Base-by-base conservation (phyloP, 2,329 filamentous ascomycete genomes). In the Basipetospora chlamydospora region DNA sequence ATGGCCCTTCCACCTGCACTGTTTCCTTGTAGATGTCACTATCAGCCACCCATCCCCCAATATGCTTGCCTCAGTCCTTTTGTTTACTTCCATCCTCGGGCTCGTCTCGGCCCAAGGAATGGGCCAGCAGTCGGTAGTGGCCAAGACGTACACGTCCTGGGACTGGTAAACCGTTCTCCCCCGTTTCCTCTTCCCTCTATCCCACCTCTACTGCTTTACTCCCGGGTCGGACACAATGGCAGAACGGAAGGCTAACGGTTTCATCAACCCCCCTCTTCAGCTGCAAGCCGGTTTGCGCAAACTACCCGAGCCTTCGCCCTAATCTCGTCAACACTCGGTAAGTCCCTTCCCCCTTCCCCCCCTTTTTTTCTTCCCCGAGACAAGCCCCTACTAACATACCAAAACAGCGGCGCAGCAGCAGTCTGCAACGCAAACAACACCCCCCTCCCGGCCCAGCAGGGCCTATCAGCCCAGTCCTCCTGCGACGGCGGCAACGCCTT, bases 341-440 rank as follows among this genome's bases (percentile, higher is more conserved):
- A 16, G 10, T 6, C 30, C 15, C 17, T 7, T 18, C 16, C 6
- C 20, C 35, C 17, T 8, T 23, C 17, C 11, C 26, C 13, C 30
- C 13, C 21, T 9, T 12, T 22, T 12, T 26, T 23, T 26, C 22
- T 6, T 11, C 20, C n/a, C 17, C 26, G 17, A 5, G 9, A n/a
- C n/a, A n/a, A n/a, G n/a, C n/a, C n/a, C 26, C 17, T 8, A 29
- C 26, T 5, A 16, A 13, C n/a, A 20, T 13, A n/a, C 21, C 32
- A 23, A n/a, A 3, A 10, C 25, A 36, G 34, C 2, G 25, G 25
- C 34, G 25, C 22, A n/a, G 34, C 26, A 26, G 17, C 25, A 4
- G 15, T 18, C 26, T 36, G 34, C 34, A 28, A 26, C 34, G 26
- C 26, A 36, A 9, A 36, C 34, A 36, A 36, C 34, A 15, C 17